Evolutionary conservation across 345 rosid species (phyloP).

Genomic region (Linum lewisii): DNA sequence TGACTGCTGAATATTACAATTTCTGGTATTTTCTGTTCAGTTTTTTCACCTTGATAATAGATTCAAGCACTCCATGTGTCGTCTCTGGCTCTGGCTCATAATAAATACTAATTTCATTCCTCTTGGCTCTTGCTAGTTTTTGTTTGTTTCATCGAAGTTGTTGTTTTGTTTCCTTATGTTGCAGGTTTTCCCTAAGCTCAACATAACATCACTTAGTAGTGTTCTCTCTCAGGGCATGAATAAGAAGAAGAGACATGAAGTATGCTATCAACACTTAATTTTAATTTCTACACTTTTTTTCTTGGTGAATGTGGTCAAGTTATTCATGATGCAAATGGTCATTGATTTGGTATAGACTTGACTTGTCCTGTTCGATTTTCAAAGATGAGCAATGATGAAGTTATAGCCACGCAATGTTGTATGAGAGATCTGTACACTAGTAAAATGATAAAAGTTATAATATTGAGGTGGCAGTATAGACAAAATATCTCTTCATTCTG

Average conservation of each 20-base stretch:
- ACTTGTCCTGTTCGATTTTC: too few species aligned
- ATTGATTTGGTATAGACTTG: background rate
- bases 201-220: slow-evolving; percentile 35
- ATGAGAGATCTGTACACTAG: background rate
- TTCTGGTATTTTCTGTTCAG: too few species aligned
- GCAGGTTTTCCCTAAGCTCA: slow-evolving; percentile 47
- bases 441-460: too few species aligned
- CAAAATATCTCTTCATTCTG: too few species aligned
- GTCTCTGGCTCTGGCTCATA: background rate
- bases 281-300: slow-evolving; percentile 4
- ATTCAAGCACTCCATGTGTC: too few species aligned
- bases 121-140: background rate
- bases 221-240: slow-evolving; percentile 91
- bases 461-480: too few species aligned
- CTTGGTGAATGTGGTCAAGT: background rate
- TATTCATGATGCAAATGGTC: background rate
- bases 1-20: too few species aligned
- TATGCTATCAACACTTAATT: slow-evolving; percentile 16
- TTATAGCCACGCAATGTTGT: background rate
- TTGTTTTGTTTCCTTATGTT: slow-evolving; percentile 5
- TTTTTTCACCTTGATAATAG: too few species aligned
- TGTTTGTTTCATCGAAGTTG: background rate
- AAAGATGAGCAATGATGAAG: background rate
- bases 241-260: slow-evolving; percentile 85
- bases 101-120: background rate